Evolutionary conservation across 2,329 filamentous ascomycete genomes (phyloP).

Genomic region (Fusarium begoniae): DNA sequence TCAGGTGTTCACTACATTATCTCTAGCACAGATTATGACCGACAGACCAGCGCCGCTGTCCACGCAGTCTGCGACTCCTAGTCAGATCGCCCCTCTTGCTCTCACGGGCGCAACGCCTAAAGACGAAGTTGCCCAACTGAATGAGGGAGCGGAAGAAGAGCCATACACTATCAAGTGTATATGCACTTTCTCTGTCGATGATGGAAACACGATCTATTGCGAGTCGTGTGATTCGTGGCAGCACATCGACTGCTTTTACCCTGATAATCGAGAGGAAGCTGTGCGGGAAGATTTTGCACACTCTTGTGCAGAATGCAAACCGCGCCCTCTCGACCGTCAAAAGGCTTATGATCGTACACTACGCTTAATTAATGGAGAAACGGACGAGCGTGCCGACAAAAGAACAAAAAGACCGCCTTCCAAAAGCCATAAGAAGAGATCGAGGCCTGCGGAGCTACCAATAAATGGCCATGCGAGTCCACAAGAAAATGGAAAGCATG

Average conservation of each 20-base stretch:
- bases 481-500: conserved; percentile 62
- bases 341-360: conserved; percentile 78
- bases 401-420: conserved; percentile 77
- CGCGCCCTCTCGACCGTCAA: conserved; percentile 76
- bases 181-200: conserved; percentile 91
- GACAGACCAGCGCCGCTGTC: conserved; percentile 64
- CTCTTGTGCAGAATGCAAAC: conserved; percentile 89
- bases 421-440: conserved; percentile 90
- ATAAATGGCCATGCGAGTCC: conserved; percentile 73
- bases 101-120: conserved; percentile 45
- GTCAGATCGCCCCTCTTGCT: conserved; percentile 58
- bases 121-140: conserved; percentile 55
- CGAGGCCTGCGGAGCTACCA: conserved; percentile 74
- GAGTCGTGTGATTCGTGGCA: conserved; percentile 98
- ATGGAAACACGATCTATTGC: conserved; percentile 97
- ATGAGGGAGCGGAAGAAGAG: conserved; percentile 73
- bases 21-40: conserved; percentile 67
- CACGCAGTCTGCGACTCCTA: conserved; percentile 65
- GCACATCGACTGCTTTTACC: conserved; percentile 96
- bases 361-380: conserved; percentile 59
- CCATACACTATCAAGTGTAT: conserved; percentile 98
- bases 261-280: conserved; percentile 74
- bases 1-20: conserved; percentile 49
- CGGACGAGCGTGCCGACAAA: conserved; percentile 68
- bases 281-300: conserved; percentile 78